Base-by-base conservation (phyloP, 2,329 filamentous ascomycete genomes). In the Colletotrichum magnum region DNA sequence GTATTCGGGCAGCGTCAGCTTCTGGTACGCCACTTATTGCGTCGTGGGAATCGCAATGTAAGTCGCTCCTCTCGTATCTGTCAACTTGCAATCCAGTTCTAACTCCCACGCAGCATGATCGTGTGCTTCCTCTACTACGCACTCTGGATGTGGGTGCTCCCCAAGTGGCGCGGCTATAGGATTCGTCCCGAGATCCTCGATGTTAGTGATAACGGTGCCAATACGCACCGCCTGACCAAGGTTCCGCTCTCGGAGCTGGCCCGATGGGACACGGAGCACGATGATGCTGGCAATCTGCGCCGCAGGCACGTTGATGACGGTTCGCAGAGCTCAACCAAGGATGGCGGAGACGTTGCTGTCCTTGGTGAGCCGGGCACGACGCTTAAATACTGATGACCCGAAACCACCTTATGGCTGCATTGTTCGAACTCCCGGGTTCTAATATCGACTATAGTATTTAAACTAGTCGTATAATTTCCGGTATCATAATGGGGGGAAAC, bases 11-110 rank as follows among this genome's bases (percentile, higher is more conserved):
- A 88, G 91, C 67, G 91, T 93, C 1, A 91, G 87, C 58, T 94
- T 94, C 78, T 94, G 89, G 88, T 94, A 93, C 71, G 91, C 85
- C 1, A 93, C 90, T 0, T 93, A 93, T 72, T 86, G 87, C 24
- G 87, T 89, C 1, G 86, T 88, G 0, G 90, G 91, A 0, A 85
- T 93, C 65, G 89, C 78, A 28, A 85, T 92, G 87, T 90, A 81
- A 83, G 88, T 87, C 21, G 6, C 6, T 18, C 5, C 9, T 15
- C 10, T 2, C 1, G 7, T 12, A 0, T 36, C 9, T 12, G 13
- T 43, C 15, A 18, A 2, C 43, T 12, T 6, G 47, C 5, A 24
- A 2, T 12, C 15, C 4, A 5, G 12, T 4, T 24, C 9, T 41
- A 1, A 41, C 2, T 12, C 0, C 0, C 3, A 4, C 18, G 10